Conservation (phyloP, 164 flowering plant genomes). For the Magnolia sinica region DNA sequence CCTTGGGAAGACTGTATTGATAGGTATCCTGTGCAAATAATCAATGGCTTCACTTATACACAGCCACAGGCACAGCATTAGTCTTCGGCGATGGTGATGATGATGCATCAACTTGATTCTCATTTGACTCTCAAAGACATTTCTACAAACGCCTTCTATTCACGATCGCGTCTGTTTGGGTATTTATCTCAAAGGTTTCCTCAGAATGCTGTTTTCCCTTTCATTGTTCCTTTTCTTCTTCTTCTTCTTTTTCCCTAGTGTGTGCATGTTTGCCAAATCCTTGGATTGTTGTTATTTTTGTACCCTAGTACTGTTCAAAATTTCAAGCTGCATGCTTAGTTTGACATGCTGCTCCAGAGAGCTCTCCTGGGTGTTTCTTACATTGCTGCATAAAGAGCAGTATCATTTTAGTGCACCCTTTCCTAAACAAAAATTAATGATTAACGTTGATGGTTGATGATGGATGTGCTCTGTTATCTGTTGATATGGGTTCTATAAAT, state of each 20-base stretch:
- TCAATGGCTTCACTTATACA: conserved; percentile 10
- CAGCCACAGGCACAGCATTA: background rate
- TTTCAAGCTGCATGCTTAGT: background rate
- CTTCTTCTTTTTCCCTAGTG: background rate
- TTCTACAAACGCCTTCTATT: background rate
- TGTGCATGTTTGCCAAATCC: background rate
- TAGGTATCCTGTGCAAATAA: conserved; percentile 49
- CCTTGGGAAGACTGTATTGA: conserved; percentile 82
- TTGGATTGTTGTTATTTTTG: too few species aligned
- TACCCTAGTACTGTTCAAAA: background rate
- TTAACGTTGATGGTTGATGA: background rate
- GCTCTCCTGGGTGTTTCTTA: background rate
- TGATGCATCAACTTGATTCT: background rate
- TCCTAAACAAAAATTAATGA: too few species aligned
- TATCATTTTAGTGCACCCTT: background rate
- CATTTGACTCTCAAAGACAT: background rate
- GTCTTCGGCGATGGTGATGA: background rate
- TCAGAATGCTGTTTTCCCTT: conserved; percentile 1
- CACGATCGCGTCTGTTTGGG: background rate
- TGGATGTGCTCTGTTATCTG: background rate
- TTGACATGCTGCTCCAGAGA: background rate
- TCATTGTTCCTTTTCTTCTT: background rate
- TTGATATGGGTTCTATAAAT: background rate
- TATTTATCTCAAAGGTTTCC: conserved; percentile 1
- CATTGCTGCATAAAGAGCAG: background rate